Percentiles rank a stretch among this genome's conserved stretches.
Conservation (phyloP, 176 grass and related monocot species). For the Tillandsia leiboldiana region DNA sequence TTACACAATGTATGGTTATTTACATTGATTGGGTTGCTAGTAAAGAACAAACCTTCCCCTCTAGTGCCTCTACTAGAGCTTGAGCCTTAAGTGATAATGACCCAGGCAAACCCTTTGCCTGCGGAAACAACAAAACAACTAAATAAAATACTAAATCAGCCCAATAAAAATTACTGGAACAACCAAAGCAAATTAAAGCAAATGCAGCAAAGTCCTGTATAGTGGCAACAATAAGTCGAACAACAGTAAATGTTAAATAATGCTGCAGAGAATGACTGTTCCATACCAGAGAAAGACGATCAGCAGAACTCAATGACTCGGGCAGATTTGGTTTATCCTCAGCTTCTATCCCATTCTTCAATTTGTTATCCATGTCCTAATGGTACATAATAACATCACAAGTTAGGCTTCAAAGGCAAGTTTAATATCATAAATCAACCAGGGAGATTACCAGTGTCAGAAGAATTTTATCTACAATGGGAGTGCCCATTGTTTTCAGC, state of each 20-base stretch:
- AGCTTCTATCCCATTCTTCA: constrained; percentile 79
- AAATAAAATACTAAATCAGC: constrained; percentile 12
- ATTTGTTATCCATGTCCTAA: constrained; percentile 66
- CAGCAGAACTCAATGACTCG: constrained; percentile 41
- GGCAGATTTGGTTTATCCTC: constrained; percentile 44
- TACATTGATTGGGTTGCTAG: constrained; percentile 9
- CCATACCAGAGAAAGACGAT: constrained; percentile 67
- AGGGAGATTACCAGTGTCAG: constrained; percentile 44
- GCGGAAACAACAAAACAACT: constrained; percentile 15
- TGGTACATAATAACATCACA: constrained; percentile 1
- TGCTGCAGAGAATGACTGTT: neutral
- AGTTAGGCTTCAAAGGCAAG: neutral
- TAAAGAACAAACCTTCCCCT: constrained; percentile 70
- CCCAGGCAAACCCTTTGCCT: constrained; percentile 75
- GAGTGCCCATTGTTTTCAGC: constrained; percentile 61
- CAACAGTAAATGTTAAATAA: neutral
- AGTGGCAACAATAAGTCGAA: neutral
- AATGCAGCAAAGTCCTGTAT: neutral
- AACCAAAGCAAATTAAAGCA: neutral
- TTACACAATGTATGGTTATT: neutral
- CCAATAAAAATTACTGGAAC: neutral
- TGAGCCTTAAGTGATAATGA: constrained; percentile 54
- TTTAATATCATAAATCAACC: constrained; percentile 1
- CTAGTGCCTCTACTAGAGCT: constrained; percentile 61
- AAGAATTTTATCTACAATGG: constrained; percentile 66